Percentiles rank a stretch among this genome's conserved stretches.
These are phyloP conservation scores for Bryum argenteum DNA, from an alignment of 225 moss, liverwort and hornwort genomes.

Conservation along the genomic window DNA sequence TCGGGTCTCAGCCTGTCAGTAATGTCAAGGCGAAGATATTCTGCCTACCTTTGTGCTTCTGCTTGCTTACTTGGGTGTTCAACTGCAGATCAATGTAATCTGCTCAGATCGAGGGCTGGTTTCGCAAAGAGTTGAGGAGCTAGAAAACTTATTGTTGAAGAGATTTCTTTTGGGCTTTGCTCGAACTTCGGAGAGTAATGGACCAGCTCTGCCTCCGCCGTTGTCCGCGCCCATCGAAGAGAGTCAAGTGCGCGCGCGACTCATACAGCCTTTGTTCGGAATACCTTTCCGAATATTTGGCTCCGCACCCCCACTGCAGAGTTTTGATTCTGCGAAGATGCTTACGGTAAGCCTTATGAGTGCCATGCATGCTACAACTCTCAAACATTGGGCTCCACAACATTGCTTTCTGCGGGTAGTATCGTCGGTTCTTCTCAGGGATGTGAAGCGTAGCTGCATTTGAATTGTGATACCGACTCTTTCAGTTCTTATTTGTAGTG, in stretches of 20 bases:
- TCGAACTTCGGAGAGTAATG: slow-evolving; percentile 59
- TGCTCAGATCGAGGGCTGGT: slow-evolving; percentile 71
- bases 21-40: neutral
- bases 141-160: slow-evolving; percentile 62
- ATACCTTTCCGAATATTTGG: slow-evolving; percentile 76
- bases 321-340: slow-evolving; percentile 88
- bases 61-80: neutral
- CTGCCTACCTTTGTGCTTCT: neutral
- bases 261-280: slow-evolving; percentile 59
- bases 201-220: slow-evolving; percentile 57
- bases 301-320: slow-evolving; percentile 75
- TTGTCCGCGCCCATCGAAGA: slow-evolving; percentile 57
- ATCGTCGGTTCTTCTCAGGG: neutral
- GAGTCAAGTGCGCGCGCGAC: slow-evolving; percentile 43
- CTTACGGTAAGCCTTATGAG: slow-evolving; percentile 50
- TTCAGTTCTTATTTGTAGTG: neutral
- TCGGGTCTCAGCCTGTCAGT: neutral
- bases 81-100: slow-evolving; percentile 61
- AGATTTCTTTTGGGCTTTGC: slow-evolving; percentile 63
- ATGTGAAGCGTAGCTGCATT: neutral
- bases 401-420: neutral
- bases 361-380: neutral
- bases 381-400: neutral
- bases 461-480: neutral
- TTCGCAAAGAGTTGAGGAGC: slow-evolving; percentile 62